Evolutionary conservation across 805 yeast species (phyloP).

Genomic region (Lachancea nothofagi): DNA sequence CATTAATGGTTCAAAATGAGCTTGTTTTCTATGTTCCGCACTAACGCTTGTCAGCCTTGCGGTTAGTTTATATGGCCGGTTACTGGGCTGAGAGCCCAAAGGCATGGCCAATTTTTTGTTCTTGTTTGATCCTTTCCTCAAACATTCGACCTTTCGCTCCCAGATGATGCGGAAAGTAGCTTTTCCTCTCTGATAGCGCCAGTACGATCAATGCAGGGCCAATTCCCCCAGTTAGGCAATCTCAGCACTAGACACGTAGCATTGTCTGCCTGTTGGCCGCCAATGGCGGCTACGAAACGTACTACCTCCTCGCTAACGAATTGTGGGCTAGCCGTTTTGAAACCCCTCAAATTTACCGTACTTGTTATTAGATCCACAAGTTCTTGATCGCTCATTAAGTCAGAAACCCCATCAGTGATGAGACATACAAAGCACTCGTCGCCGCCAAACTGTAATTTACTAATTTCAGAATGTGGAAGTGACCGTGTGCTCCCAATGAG

Average conservation of each 20-base stretch:
- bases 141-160: constrained; percentile 12
- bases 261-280: constrained; percentile 75
- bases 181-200: constrained; percentile 75
- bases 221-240: constrained; percentile 87
- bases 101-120: neutral
- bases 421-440: constrained; percentile 82
- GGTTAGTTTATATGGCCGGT: neutral
- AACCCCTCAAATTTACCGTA: constrained; percentile 56
- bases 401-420: constrained; percentile 84
- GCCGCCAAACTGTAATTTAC: constrained; percentile 55
- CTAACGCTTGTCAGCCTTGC: no score
- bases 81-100: neutral
- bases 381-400: constrained; percentile 81
- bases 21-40: no score
- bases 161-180: constrained; percentile 28
- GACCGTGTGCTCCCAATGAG: constrained; percentile 55
- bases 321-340: constrained; percentile 72
- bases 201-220: constrained; percentile 82
- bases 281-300: constrained; percentile 74
- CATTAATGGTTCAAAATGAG: no score
- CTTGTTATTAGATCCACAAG: constrained; percentile 77
- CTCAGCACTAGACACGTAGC: constrained; percentile 86
- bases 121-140: neutral
- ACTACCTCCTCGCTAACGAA: constrained; percentile 81
- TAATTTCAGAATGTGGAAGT: constrained; percentile 35